A percentile compares a stretch with the other conserved stretches of the same genome.
Conservation (phyloP, 2,329 filamentous ascomycete species). For the Claviceps purpurea region DNA sequence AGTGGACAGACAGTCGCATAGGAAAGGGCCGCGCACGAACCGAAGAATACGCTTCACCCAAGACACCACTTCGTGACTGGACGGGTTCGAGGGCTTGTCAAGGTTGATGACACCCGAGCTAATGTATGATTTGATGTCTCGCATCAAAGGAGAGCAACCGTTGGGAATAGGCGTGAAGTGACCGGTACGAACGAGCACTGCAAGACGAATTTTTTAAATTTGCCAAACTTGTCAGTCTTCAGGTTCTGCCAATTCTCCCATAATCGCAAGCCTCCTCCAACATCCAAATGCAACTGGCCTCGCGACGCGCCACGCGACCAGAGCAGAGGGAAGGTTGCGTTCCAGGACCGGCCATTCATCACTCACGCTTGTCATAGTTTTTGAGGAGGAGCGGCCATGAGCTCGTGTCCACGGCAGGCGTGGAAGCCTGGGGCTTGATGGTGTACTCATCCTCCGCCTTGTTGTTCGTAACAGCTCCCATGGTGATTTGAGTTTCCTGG, state of each 20-base stretch:
- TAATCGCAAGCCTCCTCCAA: neutral
- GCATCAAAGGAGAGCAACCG: constrained; percentile 80
- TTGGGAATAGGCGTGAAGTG: constrained; percentile 96
- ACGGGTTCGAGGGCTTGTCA: constrained; percentile 76
- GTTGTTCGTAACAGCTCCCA: constrained; percentile 29
- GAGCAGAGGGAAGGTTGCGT: too few relatives aligned
- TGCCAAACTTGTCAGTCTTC: constrained; percentile 3
- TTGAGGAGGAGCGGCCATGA: constrained; percentile 88
- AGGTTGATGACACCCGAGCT: constrained; percentile 97
- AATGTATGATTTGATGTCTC: constrained; percentile 94
- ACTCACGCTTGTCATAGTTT: constrained; percentile 85
- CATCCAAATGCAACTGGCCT: neutral
- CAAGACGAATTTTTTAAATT: neutral
- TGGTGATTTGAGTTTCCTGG: constrained; percentile 19
- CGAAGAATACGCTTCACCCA: constrained; percentile 97
- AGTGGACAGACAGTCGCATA: neutral
- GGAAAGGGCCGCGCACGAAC: constrained; percentile 30
- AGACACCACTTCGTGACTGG: constrained; percentile 95
- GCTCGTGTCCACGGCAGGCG: constrained; percentile 70
- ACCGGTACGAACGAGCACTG: constrained; percentile 82
- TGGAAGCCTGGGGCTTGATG: constrained; percentile 83
- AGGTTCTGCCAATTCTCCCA: neutral
- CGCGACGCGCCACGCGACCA: neutral
- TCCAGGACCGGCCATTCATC: constrained; percentile 2
- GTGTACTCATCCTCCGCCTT: constrained; percentile 56